Evolutionary conservation across 2,329 filamentous ascomycete genomes (phyloP), one percentile per base, ranked within the genome.

Genomic region (Elsinoe fawcettii): DNA sequence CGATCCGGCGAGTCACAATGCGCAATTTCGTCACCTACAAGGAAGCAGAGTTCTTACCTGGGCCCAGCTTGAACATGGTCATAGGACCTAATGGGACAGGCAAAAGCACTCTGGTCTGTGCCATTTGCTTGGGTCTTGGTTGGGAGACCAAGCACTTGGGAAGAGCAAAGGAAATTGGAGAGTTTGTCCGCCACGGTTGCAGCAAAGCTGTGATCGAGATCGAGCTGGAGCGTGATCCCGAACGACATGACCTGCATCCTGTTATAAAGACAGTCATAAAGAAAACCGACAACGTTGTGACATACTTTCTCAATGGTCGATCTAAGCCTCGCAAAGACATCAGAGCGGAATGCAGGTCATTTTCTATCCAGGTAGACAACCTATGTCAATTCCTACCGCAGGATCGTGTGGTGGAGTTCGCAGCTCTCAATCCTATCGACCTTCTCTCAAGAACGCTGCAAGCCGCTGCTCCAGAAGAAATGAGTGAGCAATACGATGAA

Each of bases 61-160:
- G 93, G 0, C 92, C 93, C 0, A 92, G 88, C 68, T 73, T 99
- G 66, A 99, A 99, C 70, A 97, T 99, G 92, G 86, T 99, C 55
- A 96, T 99, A 64, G 93, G 93, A 0, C 93, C 93, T n/a, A 99
- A 99, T 66, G 93, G 93, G 32, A 97, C 93, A 0, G 93, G 93
- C 57, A 99, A 99, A 74, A 97, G 92, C 73, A 96, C 93, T 0
- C 78, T 99, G 23, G 92, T 99, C 43, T 99, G 93, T 72, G 93
- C 93, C 44, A 95, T 99, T 63, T 97, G 93, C 67, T 74, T 99
- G 12, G 93, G 93, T 2, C 75, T 99, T 23, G 93, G 93, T 49
- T 96, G 87, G 77, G 81, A 83, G 30, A 84, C 91, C 22, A 82
- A 86, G 71, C 83, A 91, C 65, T 80, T 99, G 14, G 93, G 92